Evolutionary conservation across 805 yeast genomes (phyloP), one percentile per base, ranked within the genome.

Genomic region (Isabelozyma gotoi): DNA sequence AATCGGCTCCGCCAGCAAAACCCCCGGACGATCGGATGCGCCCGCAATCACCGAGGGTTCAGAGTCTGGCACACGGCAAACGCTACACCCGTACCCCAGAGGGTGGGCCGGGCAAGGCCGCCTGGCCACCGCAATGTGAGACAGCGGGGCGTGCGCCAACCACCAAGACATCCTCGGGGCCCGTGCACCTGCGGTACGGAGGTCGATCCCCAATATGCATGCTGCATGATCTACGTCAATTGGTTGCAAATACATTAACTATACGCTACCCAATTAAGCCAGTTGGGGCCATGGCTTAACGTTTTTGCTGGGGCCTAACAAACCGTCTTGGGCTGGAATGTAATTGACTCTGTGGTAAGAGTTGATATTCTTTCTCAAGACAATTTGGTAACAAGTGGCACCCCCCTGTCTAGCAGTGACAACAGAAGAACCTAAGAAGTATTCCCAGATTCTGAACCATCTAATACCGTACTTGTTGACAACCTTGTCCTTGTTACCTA

Each of bases 381-480:
- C 85, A 64, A 89, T 85, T 75, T 89, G 97, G 75, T 79, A 90
- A 68, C 96, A 88, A 42, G 96, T 81, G 35, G 96, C 96, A 56
- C 91, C 81, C 56, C 96, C 96, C 74, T 89, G 96, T 78, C 97
- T 87, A 12, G 96, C 82, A 49, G 85, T 82, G 59, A 89, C 85
- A 42, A 87, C 81, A 14, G 96, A 86, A 38, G 77, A 78, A 50
- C 95, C 88, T 60, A 89, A 80, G 74, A 89, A 89, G 76, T 68
- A 88, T 71, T 88, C 95, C 96, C 96, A 89, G 67, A 88, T 88
- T 68, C 94, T 82, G 73, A 74, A 90, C 96, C 96, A 89, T 72
- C 84, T 85, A 55, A 78, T 67, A 57, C 97, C 97, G 60, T 89
- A 89, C 73, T 86, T 88, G 73, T 78, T 77, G 47, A 82, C 73